A percentile compares a stretch with the other conserved stretches of the same genome.
Conservation (phyloP, 2,329 filamentous ascomycete genomes). For the Apiospora saccharicola region DNA sequence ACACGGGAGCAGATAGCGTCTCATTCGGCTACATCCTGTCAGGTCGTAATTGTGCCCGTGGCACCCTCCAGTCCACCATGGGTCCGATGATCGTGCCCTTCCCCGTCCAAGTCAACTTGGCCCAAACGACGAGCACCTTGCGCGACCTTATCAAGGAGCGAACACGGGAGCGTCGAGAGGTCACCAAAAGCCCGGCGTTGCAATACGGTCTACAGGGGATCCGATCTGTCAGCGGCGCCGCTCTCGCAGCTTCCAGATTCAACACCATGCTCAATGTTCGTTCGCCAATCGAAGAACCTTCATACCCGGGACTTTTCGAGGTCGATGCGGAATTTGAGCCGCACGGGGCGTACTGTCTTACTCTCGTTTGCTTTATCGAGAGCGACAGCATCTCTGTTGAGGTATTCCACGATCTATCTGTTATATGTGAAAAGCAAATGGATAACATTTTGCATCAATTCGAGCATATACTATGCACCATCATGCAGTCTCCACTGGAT, state of each 20-base stretch:
- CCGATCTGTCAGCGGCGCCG: constrained; percentile 7
- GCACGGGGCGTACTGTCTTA: constrained; percentile 17
- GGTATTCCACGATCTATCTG: constrained; percentile 19
- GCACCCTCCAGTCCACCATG: constrained; percentile 29
- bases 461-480: constrained; percentile 26
- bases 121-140: constrained; percentile 35
- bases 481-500: constrained; percentile 6
- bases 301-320: neutral
- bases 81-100: constrained; percentile 49
- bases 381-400: constrained; percentile 22
- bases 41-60: constrained; percentile 40
- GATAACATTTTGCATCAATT: constrained; percentile 24
- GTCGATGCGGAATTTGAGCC: neutral
- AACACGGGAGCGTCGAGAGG: neutral
- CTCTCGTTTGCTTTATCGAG: constrained; percentile 22
- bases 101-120: constrained; percentile 45
- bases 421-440: constrained; percentile 14
- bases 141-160: constrained; percentile 31
- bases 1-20: constrained; percentile 28
- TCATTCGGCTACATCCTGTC: constrained; percentile 29
- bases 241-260: constrained; percentile 24
- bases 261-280: constrained; percentile 49
- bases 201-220: constrained; percentile 41
- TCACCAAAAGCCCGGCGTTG: constrained; percentile 52
- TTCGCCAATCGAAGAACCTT: neutral